A percentile compares a stretch with the other conserved stretches of the same genome.
These are phyloP conservation scores for Epichloe sylvatica DNA, from an alignment of 2,329 filamentous ascomycete species.

Conservation along the genomic window DNA sequence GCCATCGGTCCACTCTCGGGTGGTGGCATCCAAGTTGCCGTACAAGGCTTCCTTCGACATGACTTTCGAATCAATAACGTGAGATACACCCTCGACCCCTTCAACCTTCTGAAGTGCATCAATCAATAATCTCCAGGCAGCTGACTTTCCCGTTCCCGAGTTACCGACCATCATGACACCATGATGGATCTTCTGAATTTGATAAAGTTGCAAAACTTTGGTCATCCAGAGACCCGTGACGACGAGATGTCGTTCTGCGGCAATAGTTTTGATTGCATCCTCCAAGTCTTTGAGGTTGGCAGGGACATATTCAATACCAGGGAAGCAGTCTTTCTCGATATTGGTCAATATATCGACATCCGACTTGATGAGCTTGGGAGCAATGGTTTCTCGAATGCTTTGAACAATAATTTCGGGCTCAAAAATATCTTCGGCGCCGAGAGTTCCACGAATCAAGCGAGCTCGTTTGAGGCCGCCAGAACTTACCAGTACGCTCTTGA, in stretches of 20 bases:
- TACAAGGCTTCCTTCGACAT: conserved; percentile 99
- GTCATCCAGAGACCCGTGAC: conserved; percentile 94
- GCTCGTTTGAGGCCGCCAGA: conserved; percentile 90
- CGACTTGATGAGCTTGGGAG: conserved; percentile 84
- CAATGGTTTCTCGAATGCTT: conserved; percentile 95
- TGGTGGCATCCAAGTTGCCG: conserved; percentile 89
- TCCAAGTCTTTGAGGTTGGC: conserved; percentile 72
- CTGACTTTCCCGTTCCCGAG: conserved; percentile 93
- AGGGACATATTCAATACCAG: conserved; percentile 82
- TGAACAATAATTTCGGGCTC: conserved; percentile 98
- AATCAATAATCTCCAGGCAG: conserved; percentile 83
- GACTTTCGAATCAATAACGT: conserved; percentile 98
- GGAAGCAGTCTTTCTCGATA: conserved; percentile 77
- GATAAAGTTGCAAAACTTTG: conserved; percentile 90
- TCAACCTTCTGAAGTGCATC: conserved; percentile 86
- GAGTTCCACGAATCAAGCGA: conserved; percentile 46
- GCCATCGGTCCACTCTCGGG: conserved; percentile 96
- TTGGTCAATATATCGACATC: conserved; percentile 80
- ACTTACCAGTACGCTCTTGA: conserved; percentile 97
- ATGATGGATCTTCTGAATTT: conserved; percentile 95
- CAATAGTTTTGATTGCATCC: conserved; percentile 67
- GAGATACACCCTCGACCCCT: conserved; percentile 81
- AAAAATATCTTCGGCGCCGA: conserved; percentile 56
- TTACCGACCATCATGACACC: conserved; percentile 99
- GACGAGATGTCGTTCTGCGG: conserved; percentile 72